A percentile compares a stretch with the other conserved stretches of the same genome.
Evolutionary conservation across 768 basidiomycete species (phyloP).

Genomic region (Termitomyces sp.): DNA sequence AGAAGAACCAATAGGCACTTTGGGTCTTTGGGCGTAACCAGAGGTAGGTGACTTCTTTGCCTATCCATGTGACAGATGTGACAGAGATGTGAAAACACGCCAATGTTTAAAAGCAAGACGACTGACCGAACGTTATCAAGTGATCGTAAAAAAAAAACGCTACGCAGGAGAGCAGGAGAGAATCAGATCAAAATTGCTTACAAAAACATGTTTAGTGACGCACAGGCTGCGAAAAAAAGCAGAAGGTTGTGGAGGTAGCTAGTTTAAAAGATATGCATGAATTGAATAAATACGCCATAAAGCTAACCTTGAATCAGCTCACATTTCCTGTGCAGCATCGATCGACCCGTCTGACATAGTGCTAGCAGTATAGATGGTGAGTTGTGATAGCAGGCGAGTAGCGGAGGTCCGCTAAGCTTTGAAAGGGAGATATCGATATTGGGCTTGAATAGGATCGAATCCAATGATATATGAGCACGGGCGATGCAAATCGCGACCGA

Average conservation of each 20-base stretch:
- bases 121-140: constrained; percentile 32
- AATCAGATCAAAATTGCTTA: neutral
- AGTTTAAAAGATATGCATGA: constrained; percentile 8
- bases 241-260: constrained; percentile 26
- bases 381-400: neutral
- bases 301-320: neutral
- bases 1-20: constrained; percentile 43
- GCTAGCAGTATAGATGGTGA: no score
- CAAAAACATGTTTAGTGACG: constrained; percentile 8
- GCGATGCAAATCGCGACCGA: neutral
- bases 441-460: neutral
- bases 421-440: neutral
- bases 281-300: constrained; percentile 19
- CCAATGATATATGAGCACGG: neutral
- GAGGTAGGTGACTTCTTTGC: constrained; percentile 37
- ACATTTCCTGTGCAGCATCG: constrained; percentile 10
- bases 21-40: constrained; percentile 39
- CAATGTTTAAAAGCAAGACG: neutral
- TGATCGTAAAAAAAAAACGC: constrained; percentile 39
- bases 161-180: constrained; percentile 13
- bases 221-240: constrained; percentile 31
- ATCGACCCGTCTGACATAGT: constrained; percentile 24
- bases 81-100: neutral
- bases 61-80: constrained; percentile 16
- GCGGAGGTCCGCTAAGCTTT: neutral